Base-by-base conservation (phyloP, 768 basidiomycete genomes). In the Hygrocybe punicea region DNA sequence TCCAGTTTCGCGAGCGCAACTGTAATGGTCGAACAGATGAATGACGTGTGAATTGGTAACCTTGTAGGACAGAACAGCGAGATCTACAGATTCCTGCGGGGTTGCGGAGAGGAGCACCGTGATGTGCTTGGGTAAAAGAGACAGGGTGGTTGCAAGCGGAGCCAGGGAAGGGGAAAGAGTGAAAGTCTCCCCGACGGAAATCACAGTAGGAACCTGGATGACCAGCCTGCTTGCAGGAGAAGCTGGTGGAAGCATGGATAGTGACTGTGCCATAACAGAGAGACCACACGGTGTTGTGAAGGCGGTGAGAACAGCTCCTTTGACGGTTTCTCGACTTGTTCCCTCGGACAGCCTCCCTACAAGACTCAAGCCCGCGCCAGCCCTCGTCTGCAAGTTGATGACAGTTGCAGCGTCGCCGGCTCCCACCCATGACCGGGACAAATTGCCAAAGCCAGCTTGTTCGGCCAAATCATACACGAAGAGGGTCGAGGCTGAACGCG, bases 11-110 rank as follows among this genome's bases (percentile, higher is more conserved):
- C 96, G 86, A 34, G 86, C 78, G 33, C 85, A 79, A 59, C 84
- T 83, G 66, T 90, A 80, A 63, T 96, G 91, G 71, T 98, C 94
- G 67, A 98, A 94, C 40, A 98, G 74, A 69, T 98, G 93, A 55
- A 94, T 80, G 56, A 91, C 85, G 70, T 96, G 91, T 40, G 75
- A 80, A 17, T 74, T 69, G 14, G 79, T 78, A 50, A 89, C 71
- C 57, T 77, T 79, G 76, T 94, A 94, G n/a, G 92, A 78, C 48
- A 92, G 78, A 24, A 82, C 65, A 2, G 93, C 83, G 55, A 93
- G 82, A 64, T 92, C 88, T 47, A 86, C 81, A 14, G 89, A 78
- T 69, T 97, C 92, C 61, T 89, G 87, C 1, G 93, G 84, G 3
- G 89, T 86, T 2, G 92, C 85, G 37, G 93, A 95, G 55, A 96